A percentile compares a stretch with the other conserved stretches of the same genome.
These are phyloP conservation scores for Dittrichia graveolens DNA, from an alignment of 129 eudicot species.

Conservation along the genomic window DNA sequence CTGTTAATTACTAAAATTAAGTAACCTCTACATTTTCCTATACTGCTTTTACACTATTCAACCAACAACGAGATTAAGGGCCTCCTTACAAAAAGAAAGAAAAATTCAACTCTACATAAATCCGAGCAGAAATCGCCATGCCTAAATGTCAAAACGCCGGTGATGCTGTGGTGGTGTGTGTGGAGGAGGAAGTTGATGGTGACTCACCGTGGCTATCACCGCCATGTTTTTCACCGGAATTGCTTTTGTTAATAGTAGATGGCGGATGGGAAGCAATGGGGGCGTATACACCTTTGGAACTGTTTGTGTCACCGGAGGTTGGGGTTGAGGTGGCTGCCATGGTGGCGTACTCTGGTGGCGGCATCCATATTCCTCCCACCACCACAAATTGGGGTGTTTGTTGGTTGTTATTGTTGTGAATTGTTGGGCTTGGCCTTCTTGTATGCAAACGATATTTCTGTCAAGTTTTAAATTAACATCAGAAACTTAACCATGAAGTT, in stretches of 20 bases:
- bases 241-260: constrained; percentile 36
- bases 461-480: neutral
- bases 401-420: constrained; percentile 45
- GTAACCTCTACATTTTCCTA: constrained; percentile 30
- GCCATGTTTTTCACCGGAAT: constrained; percentile 38
- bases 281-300: constrained; percentile 57
- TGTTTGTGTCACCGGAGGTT: constrained; percentile 49
- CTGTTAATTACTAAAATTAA: constrained; percentile 16
- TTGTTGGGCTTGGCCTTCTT: constrained; percentile 76
- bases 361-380: constrained; percentile 97
- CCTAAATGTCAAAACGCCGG: constrained; percentile 37
- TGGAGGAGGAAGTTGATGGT: constrained; percentile 68
- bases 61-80: constrained; percentile 12
- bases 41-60: constrained; percentile 28
- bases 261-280: constrained; percentile 60
- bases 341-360: constrained; percentile 74
- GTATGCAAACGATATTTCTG: constrained; percentile 93
- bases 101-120: constrained; percentile 29
- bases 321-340: constrained; percentile 36
- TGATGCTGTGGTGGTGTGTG: constrained; percentile 64
- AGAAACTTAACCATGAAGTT: neutral
- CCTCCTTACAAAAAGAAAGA: constrained; percentile 37
- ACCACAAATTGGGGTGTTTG: constrained; percentile 94
- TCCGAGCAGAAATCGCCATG: neutral
- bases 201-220: constrained; percentile 52